Evolutionary conservation across 805 yeast genomes (phyloP).

Genomic region (Debaryomyces maramus): DNA sequence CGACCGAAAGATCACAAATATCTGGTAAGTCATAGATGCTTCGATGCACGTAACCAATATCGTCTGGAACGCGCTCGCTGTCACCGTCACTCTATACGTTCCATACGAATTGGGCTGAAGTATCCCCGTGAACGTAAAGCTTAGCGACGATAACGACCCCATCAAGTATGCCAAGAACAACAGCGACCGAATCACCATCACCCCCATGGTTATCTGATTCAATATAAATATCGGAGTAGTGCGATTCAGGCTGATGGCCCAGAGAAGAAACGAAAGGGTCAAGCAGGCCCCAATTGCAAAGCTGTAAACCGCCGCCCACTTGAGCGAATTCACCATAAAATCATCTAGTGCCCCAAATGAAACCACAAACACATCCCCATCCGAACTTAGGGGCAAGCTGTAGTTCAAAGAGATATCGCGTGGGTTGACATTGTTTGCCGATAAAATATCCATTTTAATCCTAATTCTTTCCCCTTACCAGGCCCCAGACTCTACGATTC

Average conservation of each 20-base stretch:
- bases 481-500: no score
- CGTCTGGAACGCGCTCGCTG: conserved; percentile 60
- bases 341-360: conserved; percentile 14
- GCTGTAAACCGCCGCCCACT: conserved; percentile 16
- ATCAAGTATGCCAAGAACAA: conserved; percentile 55
- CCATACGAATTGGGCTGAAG: conserved; percentile 24
- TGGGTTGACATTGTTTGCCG: conserved; percentile 4
- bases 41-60: conserved; percentile 63
- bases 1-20: conserved; percentile 65
- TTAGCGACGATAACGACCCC: conserved; percentile 51
- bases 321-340: conserved; percentile 7
- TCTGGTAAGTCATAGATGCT: conserved; percentile 68
- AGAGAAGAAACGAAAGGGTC: conserved; percentile 13
- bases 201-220: conserved; percentile 59
- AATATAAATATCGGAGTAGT: conserved; percentile 71
- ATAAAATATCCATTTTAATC: conserved; percentile 2
- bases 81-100: conserved; percentile 54
- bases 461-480: background rate
- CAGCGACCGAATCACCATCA: conserved; percentile 59
- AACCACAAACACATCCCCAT: conserved; percentile 7
- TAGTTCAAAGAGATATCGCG: conserved; percentile 13
- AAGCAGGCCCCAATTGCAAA: conserved; percentile 18
- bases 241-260: conserved; percentile 39
- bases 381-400: conserved; percentile 11
- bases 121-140: conserved; percentile 40